These are phyloP conservation scores for Eurotiales sp. DNA, from an alignment of 2,329 filamentous ascomycete genomes.

Conservation along the genomic window DNA sequence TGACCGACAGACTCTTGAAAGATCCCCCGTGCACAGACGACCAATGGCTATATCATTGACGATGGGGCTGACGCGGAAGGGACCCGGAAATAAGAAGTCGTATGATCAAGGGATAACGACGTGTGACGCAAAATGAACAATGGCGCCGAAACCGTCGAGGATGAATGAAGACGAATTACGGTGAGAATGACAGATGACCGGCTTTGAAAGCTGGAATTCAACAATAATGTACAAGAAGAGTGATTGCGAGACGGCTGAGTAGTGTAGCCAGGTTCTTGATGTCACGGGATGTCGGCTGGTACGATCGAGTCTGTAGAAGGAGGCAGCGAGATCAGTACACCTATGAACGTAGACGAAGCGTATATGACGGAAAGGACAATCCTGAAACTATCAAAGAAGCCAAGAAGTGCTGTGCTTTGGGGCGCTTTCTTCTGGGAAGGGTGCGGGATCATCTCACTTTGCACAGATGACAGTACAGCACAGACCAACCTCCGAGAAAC, in stretches of 20 bases:
- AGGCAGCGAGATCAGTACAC: background rate
- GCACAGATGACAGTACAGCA: background rate
- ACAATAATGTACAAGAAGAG: slow-evolving; percentile 1
- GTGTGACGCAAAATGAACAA: background rate
- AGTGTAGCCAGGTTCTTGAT: background rate
- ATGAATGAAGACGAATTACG: too few species aligned
- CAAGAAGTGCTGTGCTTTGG: background rate
- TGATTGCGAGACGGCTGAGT: background rate
- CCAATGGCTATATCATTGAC: slow-evolving; percentile 1
- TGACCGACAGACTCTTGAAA: background rate
- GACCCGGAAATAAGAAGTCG: background rate
- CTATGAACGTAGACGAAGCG: too few species aligned
- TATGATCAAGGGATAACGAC: background rate
- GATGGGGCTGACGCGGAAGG: background rate
- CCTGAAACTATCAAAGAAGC: background rate
- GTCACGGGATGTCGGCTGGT: background rate
- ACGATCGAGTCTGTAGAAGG: background rate
- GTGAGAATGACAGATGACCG: background rate
- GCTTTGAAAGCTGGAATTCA: background rate
- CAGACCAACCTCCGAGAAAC: background rate
- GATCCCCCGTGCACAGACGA: background rate
- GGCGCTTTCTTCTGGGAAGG: background rate
- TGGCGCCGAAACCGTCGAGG: background rate
- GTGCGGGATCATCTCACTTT: background rate
- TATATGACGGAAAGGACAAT: too few species aligned